These are phyloP conservation scores for Dryas octopetala DNA, from an alignment of 306 rosid genomes.

Conservation along the genomic window DNA sequence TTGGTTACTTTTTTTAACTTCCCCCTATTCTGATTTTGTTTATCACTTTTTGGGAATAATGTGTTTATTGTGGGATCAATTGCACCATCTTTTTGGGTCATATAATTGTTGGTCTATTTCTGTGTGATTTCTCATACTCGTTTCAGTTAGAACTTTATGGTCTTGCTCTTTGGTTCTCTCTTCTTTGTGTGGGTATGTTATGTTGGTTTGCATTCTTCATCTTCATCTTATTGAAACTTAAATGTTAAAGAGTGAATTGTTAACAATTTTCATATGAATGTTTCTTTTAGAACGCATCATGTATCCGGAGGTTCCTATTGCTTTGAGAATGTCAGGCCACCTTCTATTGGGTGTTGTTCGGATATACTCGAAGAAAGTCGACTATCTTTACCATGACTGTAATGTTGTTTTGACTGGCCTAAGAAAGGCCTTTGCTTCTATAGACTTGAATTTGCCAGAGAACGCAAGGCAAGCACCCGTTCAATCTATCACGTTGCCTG, in stretches of 20 bases:
- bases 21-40: no score
- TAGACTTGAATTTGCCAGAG: slow-evolving; percentile 59
- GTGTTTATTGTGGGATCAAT: background rate
- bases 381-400: slow-evolving; percentile 64
- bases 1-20: no score
- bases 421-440: slow-evolving; percentile 48
- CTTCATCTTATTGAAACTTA: background rate
- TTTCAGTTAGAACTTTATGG: background rate
- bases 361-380: slow-evolving; percentile 85
- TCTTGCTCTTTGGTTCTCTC: background rate
- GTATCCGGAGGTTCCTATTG: slow-evolving; percentile 91
- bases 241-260: background rate
- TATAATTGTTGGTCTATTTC: background rate
- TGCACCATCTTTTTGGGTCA: background rate
- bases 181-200: background rate
- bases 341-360: slow-evolving; percentile 84
- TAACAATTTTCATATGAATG: background rate
- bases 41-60: background rate
- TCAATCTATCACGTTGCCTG: slow-evolving; percentile 67
- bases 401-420: slow-evolving; percentile 40
- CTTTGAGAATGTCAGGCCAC: slow-evolving; percentile 78
- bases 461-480: slow-evolving; percentile 67
- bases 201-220: background rate
- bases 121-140: background rate
- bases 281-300: slow-evolving; percentile 60